Evolutionary conservation across 352 stramenopile genomes (phyloP), one percentile per base, ranked within the genome.

Genomic region (Pythium myriotylum): DNA sequence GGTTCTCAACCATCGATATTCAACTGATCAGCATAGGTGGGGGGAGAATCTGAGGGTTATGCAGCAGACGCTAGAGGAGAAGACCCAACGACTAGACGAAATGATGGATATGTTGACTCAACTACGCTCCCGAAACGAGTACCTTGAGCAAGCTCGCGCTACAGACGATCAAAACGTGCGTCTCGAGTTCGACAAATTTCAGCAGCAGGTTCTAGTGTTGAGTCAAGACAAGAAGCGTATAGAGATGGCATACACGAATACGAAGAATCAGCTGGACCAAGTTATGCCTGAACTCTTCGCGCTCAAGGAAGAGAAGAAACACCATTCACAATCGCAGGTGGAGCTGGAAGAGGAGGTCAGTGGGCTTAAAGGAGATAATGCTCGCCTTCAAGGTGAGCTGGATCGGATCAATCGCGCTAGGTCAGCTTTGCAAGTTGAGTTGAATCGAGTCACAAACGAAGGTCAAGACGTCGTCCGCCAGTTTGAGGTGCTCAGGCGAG

Each of bases 61-160:
- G 22, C 59, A 64, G 2, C 52, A 40, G 1, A 46, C 64, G 9
- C 52, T 88, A 9, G 73, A 83, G 29, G 80, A 88, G 6, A 90
- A 88, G 45, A 79, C 67, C 0, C 56, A 58, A 19, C 70, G 74
- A 3, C 73, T 87, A 16, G 70, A 80, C 22, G 81, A 90, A 43
- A 90, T 90, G 81, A 70, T 92, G 54, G 73, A 74, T 2, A 74
- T 89, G 68, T 61, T 89, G 14, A 86, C 74, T 27, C 76, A 92
- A 41, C 41, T 87, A 4, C 73, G 77, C 14, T 62, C 73, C 29
- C 73, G 82, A 53, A 65, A 70, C 4, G 77, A 86, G 35, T 74
- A 75, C 52, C 51, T 87, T 13, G 74, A 88, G 52, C 74, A 87
- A 67, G 32, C 66, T n/a, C 67, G 70, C 10, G 56, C 67, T 4